Evolutionary conservation across 164 flowering plant genomes (phyloP).

Genomic region (Berberis thunbergii): DNA sequence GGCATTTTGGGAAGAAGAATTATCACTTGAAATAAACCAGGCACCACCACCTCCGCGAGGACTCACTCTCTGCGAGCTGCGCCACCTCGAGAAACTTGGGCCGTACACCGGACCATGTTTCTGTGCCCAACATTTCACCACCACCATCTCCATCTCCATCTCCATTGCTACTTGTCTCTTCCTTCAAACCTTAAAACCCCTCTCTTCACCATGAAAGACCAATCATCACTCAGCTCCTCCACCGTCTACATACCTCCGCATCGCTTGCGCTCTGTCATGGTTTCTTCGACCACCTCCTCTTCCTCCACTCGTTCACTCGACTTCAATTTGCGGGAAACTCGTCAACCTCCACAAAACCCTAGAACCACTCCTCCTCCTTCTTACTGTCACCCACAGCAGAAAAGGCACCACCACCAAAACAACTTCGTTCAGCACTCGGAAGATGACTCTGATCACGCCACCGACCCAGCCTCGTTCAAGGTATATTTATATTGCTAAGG

Average conservation of each 20-base stretch:
- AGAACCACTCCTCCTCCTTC: neutral
- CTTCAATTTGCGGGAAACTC: neutral
- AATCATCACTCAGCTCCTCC: neutral
- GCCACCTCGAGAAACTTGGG: too few species aligned
- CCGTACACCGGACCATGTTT: too few species aligned
- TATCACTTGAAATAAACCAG: too few species aligned
- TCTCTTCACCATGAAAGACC: neutral
- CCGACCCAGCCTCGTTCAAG: neutral
- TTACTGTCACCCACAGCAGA: neutral
- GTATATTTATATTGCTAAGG: neutral
- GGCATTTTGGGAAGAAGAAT: too few species aligned
- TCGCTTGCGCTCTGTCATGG: neutral
- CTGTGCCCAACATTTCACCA: too few species aligned
- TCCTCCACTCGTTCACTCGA: neutral
- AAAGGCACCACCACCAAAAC: neutral
- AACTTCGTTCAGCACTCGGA: neutral
- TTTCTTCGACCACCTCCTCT: neutral
- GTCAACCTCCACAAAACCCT: neutral
- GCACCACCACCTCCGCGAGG: too few species aligned
- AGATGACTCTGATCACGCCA: neutral
- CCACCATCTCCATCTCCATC: too few species aligned
- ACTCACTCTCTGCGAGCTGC: too few species aligned
- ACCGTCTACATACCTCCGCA: conserved; percentile 1
- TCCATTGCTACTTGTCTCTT: too few species aligned
- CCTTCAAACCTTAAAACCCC: neutral